Base-by-base conservation (phyloP, 1,139 yeast species). In the Kazachstania sp. region DNA sequence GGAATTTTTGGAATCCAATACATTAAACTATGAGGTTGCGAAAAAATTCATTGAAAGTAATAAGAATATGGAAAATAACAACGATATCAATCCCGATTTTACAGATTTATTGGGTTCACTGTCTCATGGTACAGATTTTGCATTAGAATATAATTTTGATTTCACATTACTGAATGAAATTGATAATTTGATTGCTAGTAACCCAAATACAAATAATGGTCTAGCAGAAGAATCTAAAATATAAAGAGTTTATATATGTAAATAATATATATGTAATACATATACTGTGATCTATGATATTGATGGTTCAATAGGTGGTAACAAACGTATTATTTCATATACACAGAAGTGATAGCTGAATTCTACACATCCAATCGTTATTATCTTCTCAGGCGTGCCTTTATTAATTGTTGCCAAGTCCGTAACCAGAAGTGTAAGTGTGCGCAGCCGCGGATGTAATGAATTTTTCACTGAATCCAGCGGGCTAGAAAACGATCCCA, bases 141-240 rank as follows among this genome's bases (percentile, higher is more conserved):
- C 61, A 7, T 45, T 61, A 9, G 64, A 59, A 46, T 60, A 59
- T 37, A 60, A 61, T 45, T 57, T 61, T 39, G 65, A 61, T 45
- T 59, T 61, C 43, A 61, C 63, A 1, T 49, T 61, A 31, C 37
- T 61, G 29, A 61, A 61, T 44, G 64, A 60, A 46, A 61, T 61
- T 39, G 65, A 61, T 47, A 58, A 55, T 11, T 45, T 59, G 31
- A 59, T 60, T 29, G 62, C 57, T 20, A 52, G 44, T 31, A 44
- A 41, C 13, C 26, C 15, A 13, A 30, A 39, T 30, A 32, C 36
- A 3, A 26, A 28, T 18, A 38, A 15, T 9, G 11, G 18, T n/a
- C 32, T 38, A 6, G n/a, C 41, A 38, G 41, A 38, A n/a, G 41
- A 41, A 7, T 20, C 42, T 2, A 35, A 16, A 15, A n/a, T 23